These are phyloP conservation scores for Suhomyces anneliseae DNA, from an alignment of 1,139 yeast species.

Conservation along the genomic window DNA sequence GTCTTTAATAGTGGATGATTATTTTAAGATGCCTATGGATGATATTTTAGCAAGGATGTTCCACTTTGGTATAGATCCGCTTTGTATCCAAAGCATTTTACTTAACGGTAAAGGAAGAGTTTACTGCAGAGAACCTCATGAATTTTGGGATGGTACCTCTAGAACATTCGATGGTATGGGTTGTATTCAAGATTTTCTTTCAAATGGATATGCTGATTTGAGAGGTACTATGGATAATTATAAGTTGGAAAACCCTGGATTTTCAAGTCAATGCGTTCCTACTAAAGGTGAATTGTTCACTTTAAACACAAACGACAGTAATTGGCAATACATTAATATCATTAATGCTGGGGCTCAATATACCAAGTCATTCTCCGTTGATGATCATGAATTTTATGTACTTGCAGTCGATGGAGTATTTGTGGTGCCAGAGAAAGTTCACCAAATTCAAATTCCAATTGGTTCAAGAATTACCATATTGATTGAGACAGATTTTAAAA, in stretches of 20 bases:
- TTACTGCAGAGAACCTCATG: constrained; percentile 19
- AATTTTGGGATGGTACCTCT: constrained; percentile 16
- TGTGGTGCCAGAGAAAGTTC: constrained; percentile 23
- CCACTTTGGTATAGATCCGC: constrained; percentile 33
- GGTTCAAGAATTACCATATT: constrained; percentile 30
- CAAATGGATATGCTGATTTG: constrained; percentile 20
- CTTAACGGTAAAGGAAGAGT: constrained; percentile 38
- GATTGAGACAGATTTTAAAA: constrained; percentile 22
- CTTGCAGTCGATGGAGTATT: constrained; percentile 35
- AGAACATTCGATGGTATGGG: constrained; percentile 23
- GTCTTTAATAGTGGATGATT: constrained; percentile 26
- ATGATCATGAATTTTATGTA: constrained; percentile 32
- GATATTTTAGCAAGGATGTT: constrained; percentile 25
- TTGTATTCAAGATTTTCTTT: constrained; percentile 20
- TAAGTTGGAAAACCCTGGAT: constrained; percentile 28
- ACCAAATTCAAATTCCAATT: constrained; percentile 29
- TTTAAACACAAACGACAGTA: constrained; percentile 17
- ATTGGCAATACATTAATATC: constrained; percentile 29
- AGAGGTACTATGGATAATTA: constrained; percentile 16
- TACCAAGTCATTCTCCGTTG: constrained; percentile 34
- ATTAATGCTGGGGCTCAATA: constrained; percentile 36
- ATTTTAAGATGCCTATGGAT: constrained; percentile 28
- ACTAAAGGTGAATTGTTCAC: constrained; percentile 20
- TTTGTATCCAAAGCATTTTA: constrained; percentile 32
- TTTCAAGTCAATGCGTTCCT: constrained; percentile 20